A percentile compares a stretch with the other conserved stretches of the same genome.
phyloP scores from a whole-genome alignment of 2,329 filamentous ascomycete genomes.

The Nemania sp. region DNA sequence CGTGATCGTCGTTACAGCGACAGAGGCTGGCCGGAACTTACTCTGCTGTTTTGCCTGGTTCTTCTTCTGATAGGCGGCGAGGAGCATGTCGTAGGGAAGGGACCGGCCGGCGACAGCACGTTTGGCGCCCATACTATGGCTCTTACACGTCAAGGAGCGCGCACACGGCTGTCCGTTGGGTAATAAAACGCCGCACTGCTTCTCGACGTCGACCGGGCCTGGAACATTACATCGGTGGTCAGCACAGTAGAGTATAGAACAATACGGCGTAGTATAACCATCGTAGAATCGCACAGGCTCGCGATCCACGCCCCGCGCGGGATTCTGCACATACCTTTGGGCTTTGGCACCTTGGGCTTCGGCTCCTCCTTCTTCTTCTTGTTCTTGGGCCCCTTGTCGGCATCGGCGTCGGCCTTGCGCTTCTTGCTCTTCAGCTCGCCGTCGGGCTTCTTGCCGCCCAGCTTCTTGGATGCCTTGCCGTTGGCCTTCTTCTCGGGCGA shows the following conservation, averaged over 20 bases:
- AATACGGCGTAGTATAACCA: not conserved
- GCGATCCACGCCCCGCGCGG: no score
- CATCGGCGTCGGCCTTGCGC: slow-evolving; percentile 73
- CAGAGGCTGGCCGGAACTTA: slow-evolving; percentile 50
- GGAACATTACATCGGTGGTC: no score
- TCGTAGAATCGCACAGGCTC: no score
- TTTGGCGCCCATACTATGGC: slow-evolving; percentile 93
- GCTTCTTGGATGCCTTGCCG: slow-evolving; percentile 60
- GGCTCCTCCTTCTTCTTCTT: slow-evolving; percentile 97
- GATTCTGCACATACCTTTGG: slow-evolving; percentile 64
- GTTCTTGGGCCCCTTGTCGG: slow-evolving; percentile 80
- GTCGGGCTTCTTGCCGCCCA: slow-evolving; percentile 65
- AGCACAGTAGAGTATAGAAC: slow-evolving; percentile 2
- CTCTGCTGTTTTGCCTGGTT: slow-evolving; percentile 98
- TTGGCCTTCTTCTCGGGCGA: slow-evolving; percentile 46
- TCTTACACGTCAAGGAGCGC: slow-evolving; percentile 88
- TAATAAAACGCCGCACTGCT: slow-evolving; percentile 86
- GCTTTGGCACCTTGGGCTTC: slow-evolving; percentile 80
- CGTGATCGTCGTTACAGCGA: not conserved
- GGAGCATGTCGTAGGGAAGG: slow-evolving; percentile 87
- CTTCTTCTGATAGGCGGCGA: slow-evolving; percentile 91
- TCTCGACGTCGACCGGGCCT: slow-evolving; percentile 90
- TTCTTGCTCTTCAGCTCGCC: slow-evolving; percentile 74
- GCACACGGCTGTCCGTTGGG: slow-evolving; percentile 87
- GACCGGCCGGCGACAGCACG: slow-evolving; percentile 84